Conservation (phyloP, 2,329 filamentous ascomycete genomes). For the Cadophora sp. region DNA sequence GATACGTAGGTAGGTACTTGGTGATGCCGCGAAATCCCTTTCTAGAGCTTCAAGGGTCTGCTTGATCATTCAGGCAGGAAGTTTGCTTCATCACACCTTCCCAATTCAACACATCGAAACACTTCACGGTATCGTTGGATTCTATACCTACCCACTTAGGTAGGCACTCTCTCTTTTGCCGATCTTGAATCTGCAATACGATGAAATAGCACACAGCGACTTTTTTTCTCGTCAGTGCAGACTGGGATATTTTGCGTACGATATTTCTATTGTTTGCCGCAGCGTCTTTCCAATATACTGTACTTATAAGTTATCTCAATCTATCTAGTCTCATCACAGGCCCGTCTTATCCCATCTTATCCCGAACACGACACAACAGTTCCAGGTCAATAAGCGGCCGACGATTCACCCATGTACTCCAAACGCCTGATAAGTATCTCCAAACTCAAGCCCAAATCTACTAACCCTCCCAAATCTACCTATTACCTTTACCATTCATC, state of each 20-base stretch:
- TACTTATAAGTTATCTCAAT: no score
- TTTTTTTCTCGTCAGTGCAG: no score
- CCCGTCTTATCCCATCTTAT: no score
- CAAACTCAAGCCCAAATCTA: no score
- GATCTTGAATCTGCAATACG: background rate
- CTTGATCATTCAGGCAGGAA: no score
- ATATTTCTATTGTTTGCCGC: no score
- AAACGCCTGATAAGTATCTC: background rate
- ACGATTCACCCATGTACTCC: background rate
- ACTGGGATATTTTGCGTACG: no score
- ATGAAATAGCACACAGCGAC: no score
- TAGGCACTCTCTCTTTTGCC: no score
- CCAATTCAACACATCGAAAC: background rate
- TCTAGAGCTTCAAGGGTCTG: background rate
- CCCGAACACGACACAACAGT: background rate
- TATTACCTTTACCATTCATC: background rate
- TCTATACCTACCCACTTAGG: no score
- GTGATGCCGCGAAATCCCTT: background rate
- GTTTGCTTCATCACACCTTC: background rate
- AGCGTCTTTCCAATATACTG: no score
- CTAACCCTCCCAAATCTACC: background rate
- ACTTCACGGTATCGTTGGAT: background rate
- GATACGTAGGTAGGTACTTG: background rate
- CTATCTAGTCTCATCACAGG: no score
- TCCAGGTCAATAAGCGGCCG: background rate